These are phyloP conservation scores for Glycine soja DNA, from an alignment of 306 rosid species.

Conservation along the genomic window DNA sequence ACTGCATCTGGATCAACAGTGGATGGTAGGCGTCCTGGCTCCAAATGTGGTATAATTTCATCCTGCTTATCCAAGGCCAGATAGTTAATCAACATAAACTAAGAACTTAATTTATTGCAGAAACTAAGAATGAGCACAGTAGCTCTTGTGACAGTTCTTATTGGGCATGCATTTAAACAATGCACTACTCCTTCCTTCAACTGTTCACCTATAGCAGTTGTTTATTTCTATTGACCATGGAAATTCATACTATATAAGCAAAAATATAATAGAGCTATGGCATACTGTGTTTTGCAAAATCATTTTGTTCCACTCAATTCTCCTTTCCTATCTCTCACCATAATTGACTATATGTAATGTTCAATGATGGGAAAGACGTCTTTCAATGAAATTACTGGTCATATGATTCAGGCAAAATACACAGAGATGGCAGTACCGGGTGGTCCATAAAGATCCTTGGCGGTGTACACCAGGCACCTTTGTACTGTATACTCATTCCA, in stretches of 20 bases:
- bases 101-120: constrained; percentile 21
- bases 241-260: constrained; percentile 5
- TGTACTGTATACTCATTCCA: constrained; percentile 78
- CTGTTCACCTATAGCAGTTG: constrained; percentile 7
- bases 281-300: constrained; percentile 23
- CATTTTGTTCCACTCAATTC: constrained; percentile 30
- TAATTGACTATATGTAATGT: constrained; percentile 22
- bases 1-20: constrained; percentile 87
- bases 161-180: not conserved
- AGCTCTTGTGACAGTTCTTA: not conserved
- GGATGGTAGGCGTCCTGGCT: constrained; percentile 82
- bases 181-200: constrained; percentile 16
- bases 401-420: constrained; percentile 39
- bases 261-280: constrained; percentile 8
- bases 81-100: constrained; percentile 41
- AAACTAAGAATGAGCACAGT: not conserved
- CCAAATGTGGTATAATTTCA: constrained; percentile 87
- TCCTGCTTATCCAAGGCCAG: constrained; percentile 60
- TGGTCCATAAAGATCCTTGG: constrained; percentile 91
- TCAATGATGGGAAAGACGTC: constrained; percentile 23
- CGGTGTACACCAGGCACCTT: constrained; percentile 91
- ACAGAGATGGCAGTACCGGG: constrained; percentile 59
- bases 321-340: constrained; percentile 20
- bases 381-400: not conserved
- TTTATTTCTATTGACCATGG: constrained; percentile 18